Conservation (phyloP, 2,329 filamentous ascomycete species). For the Macrophomina phaseolina region DNA sequence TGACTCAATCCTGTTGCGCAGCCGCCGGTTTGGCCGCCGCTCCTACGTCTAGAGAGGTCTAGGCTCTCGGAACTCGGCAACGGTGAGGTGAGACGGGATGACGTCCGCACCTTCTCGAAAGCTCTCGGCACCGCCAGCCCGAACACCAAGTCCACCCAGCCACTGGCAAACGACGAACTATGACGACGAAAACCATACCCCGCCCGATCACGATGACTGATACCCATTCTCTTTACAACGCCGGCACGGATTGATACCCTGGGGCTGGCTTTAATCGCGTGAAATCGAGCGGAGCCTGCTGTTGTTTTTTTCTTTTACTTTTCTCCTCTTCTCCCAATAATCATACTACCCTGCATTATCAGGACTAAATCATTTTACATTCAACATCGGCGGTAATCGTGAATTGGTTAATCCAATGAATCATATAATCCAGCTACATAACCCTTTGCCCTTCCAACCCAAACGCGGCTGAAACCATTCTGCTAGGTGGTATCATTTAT, state of each 20-base stretch:
- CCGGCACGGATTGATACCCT: conserved; percentile 4
- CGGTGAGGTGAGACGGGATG: conserved; percentile 6
- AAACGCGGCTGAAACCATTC: conserved; percentile 5
- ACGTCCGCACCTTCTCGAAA: not conserved
- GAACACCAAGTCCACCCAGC: not conserved
- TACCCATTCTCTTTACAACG: conserved; percentile 9
- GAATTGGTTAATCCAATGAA: not conserved
- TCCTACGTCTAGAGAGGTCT: conserved; percentile 29
- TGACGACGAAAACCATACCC: not conserved
- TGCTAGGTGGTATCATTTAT: conserved; percentile 10
- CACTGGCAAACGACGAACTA: not conserved
- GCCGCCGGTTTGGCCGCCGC: conserved; percentile 30
- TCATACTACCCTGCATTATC: not conserved
- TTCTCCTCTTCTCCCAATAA: not conserved
- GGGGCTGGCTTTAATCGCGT: not conserved
- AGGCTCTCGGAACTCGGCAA: conserved; percentile 15
- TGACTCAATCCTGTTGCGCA: not conserved
- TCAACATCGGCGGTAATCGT: too few relatives aligned
- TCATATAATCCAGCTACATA: too few relatives aligned
- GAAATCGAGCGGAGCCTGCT: not conserved
- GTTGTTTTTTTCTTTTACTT: not conserved
- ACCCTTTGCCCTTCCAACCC: too few relatives aligned
- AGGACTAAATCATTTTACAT: not conserved
- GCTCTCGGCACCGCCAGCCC: not conserved
- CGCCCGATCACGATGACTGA: not conserved